These are phyloP conservation scores for Penicillium sp. DNA, from an alignment of 2,329 filamentous ascomycete genomes.

Conservation along the genomic window DNA sequence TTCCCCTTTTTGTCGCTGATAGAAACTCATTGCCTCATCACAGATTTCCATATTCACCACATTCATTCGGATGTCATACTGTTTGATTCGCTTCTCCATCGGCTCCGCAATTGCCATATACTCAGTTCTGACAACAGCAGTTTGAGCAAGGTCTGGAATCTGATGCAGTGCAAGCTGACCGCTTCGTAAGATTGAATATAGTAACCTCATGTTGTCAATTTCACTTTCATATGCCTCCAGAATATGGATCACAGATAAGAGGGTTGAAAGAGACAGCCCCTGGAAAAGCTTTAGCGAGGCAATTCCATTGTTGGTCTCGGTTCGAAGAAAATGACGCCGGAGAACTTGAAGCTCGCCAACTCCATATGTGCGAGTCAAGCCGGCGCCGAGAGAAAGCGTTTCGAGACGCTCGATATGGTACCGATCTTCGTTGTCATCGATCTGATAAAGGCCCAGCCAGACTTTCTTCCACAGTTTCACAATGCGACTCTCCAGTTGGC, in stretches of 20 bases:
- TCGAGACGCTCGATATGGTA: slow-evolving; percentile 18
- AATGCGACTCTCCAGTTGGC: slow-evolving; percentile 17
- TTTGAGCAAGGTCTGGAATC: not conserved
- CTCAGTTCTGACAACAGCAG: slow-evolving; percentile 3
- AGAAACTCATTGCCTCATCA: slow-evolving; percentile 10
- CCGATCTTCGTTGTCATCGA: slow-evolving; percentile 11
- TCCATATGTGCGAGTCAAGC: slow-evolving; percentile 10
- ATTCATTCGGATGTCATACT: slow-evolving; percentile 18
- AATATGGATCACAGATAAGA: slow-evolving; percentile 16
- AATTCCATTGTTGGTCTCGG: slow-evolving; percentile 12
- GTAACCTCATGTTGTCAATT: slow-evolving; percentile 10
- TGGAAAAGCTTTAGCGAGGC: slow-evolving; percentile 20
- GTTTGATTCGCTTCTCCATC: slow-evolving; percentile 12
- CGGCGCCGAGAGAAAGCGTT: slow-evolving; percentile 19
- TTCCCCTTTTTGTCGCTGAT: not conserved
- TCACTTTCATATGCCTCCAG: slow-evolving; percentile 23
- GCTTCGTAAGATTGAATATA: slow-evolving; percentile 17
- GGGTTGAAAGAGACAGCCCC: slow-evolving; percentile 13
- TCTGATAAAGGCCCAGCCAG: slow-evolving; percentile 25
- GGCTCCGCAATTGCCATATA: slow-evolving; percentile 16
- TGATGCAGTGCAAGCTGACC: slow-evolving; percentile 14
- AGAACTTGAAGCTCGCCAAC: slow-evolving; percentile 12
- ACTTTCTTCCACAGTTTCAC: slow-evolving; percentile 19
- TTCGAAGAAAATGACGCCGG: slow-evolving; percentile 7
- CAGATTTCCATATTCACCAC: slow-evolving; percentile 16